Evolutionary conservation across 106 monocot genomes (phyloP).

Genomic region (Gastrodia elata): DNA sequence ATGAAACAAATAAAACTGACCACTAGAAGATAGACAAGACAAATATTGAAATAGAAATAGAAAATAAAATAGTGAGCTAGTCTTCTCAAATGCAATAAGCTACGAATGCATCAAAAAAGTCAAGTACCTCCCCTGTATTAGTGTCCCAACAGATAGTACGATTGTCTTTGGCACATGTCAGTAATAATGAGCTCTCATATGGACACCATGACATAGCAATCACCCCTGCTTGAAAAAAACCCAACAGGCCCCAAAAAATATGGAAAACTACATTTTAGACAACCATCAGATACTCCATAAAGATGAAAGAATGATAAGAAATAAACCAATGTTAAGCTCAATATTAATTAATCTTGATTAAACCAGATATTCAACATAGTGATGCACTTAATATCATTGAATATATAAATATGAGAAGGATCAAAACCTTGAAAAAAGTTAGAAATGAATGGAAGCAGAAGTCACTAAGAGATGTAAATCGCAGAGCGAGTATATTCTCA

Average conservation of each 20-base stretch:
- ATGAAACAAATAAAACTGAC: conserved; percentile 9
- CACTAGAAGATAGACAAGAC: background rate
- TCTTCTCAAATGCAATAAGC: background rate
- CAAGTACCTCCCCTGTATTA: conserved; percentile 59
- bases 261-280: background rate
- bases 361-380: background rate
- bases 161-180: conserved; percentile 94
- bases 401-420: background rate
- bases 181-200: conserved; percentile 71
- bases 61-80: background rate
- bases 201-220: conserved; percentile 99
- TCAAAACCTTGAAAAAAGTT: background rate
- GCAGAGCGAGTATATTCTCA: no score
- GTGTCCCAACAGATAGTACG: conserved; percentile 99
- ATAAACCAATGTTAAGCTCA: background rate
- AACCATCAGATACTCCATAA: background rate
- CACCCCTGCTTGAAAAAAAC: conserved; percentile 55
- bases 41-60: background rate
- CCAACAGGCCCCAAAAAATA: background rate
- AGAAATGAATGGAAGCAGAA: no score
- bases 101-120: conserved; percentile 1
- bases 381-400: background rate
- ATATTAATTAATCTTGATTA: background rate
- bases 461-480: background rate
- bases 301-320: background rate